Percentiles rank a stretch among this genome's conserved stretches.
Evolutionary conservation across 257 asterid species (phyloP).

Genomic region (Solanum etuberosum): DNA sequence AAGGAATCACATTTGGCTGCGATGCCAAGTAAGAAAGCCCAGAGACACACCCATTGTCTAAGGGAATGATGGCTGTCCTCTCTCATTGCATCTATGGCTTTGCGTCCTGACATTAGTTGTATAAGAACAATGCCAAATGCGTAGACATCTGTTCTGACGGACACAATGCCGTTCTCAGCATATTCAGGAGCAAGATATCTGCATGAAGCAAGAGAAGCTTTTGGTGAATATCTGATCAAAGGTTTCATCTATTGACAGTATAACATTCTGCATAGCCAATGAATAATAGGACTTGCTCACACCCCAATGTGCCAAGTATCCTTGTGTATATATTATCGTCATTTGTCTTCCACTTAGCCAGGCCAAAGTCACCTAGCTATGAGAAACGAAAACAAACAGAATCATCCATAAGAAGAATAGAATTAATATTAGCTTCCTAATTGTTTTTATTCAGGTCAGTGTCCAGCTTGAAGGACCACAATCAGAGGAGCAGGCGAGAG

Average conservation of each 20-base stretch:
- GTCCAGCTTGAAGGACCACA: neutral
- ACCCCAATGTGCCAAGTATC: constrained; percentile 72
- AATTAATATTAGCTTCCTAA: neutral
- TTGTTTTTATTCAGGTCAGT: neutral
- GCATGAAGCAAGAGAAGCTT: constrained; percentile 5
- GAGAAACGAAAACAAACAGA: neutral
- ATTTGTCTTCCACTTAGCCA: constrained; percentile 63
- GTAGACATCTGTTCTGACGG: constrained; percentile 64
- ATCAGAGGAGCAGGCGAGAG: neutral
- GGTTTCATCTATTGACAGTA: neutral
- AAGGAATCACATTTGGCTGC: neutral
- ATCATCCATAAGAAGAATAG: neutral
- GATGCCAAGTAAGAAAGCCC: neutral
- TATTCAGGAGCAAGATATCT: constrained; percentile 84
- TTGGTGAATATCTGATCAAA: neutral
- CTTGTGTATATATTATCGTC: constrained; percentile 37
- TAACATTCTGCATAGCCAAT: neutral
- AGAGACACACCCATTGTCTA: constrained; percentile 54
- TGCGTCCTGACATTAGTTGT: constrained; percentile 71
- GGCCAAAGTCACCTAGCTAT: constrained; percentile 78
- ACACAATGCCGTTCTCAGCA: constrained; percentile 59
- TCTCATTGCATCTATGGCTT: constrained; percentile 38
- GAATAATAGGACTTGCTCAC: constrained; percentile 10
- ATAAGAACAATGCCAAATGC: constrained; percentile 64
- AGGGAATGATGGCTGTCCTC: constrained; percentile 40